Percentiles rank a stretch among this genome's conserved stretches.
phyloP scores from a whole-genome alignment of 169 alveolate genomes.

The Theileria luwenshuni region DNA sequence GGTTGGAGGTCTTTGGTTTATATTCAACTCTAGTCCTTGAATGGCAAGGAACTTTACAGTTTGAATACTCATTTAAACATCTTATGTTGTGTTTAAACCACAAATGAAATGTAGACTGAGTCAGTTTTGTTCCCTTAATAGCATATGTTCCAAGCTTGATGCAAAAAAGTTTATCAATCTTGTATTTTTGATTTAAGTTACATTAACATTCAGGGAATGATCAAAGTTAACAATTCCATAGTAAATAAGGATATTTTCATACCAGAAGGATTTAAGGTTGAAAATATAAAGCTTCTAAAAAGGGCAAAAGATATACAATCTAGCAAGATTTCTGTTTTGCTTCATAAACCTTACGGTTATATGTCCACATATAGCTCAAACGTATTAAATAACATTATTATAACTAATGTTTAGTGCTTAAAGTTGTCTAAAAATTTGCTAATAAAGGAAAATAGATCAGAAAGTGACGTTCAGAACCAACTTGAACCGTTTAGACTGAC shows the following conservation, averaged over 20 bases:
- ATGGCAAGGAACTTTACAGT: no score
- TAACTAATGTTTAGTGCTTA: slow-evolving; percentile 21
- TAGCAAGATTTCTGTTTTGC: slow-evolving; percentile 38
- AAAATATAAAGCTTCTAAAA: slow-evolving; percentile 5
- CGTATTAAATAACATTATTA: neutral
- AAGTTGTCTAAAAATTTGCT: slow-evolving; percentile 50
- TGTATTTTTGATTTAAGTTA: slow-evolving; percentile 3
- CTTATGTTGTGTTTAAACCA: no score
- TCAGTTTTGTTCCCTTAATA: slow-evolving; percentile 25
- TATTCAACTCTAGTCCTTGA: no score
- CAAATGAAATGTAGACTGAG: slow-evolving; percentile 19
- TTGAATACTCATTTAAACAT: no score
- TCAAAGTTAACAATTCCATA: slow-evolving; percentile 19
- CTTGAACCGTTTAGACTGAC: slow-evolving; percentile 43
- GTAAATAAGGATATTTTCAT: slow-evolving; percentile 22
- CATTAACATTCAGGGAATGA: slow-evolving; percentile 27
- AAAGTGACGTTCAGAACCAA: slow-evolving; percentile 21
- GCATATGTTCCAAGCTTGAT: slow-evolving; percentile 29
- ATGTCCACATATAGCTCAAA: slow-evolving; percentile 37
- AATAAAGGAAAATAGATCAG: slow-evolving; percentile 46
- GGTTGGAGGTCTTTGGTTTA: no score
- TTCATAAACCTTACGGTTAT: slow-evolving; percentile 66
- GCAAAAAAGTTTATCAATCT: slow-evolving; percentile 50
- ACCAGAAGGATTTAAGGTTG: neutral
- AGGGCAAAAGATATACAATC: slow-evolving; percentile 7